Evolutionary conservation across 1,284 basidiomycete genomes (phyloP).

Genomic region (Grifola frondosa): DNA sequence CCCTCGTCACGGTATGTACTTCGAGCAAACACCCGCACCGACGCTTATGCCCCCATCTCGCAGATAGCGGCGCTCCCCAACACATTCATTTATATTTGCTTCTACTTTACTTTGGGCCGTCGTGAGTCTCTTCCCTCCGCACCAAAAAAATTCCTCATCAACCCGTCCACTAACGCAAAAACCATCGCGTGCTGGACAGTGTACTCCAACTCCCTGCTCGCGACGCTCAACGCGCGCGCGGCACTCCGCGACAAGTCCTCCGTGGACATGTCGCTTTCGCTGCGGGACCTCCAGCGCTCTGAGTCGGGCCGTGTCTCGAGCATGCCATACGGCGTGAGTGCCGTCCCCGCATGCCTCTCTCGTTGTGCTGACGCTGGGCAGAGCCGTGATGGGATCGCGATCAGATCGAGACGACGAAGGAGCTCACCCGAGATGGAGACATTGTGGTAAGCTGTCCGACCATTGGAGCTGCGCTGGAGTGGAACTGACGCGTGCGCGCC

Average conservation of each 20-base stretch:
- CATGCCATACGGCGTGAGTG: constrained; percentile 5
- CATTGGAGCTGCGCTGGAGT: too few relatives aligned
- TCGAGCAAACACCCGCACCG: background rate
- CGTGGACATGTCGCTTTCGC: constrained; percentile 47
- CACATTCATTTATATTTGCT: constrained; percentile 55
- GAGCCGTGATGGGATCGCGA: constrained; percentile 32
- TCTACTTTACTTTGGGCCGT: constrained; percentile 57
- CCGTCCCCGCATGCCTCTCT: background rate
- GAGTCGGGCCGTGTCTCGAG: constrained; percentile 8
- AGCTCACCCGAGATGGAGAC: constrained; percentile 34
- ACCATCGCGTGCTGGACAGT: constrained; percentile 31
- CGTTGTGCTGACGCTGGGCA: background rate
- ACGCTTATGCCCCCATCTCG: background rate
- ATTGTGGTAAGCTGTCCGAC: too few relatives aligned
- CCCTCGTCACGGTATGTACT: constrained; percentile 47
- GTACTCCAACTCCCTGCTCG: constrained; percentile 55
- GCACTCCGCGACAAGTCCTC: constrained; percentile 43
- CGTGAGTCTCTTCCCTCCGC: constrained; percentile 29
- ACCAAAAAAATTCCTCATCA: constrained; percentile 11
- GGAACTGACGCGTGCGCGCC: too few relatives aligned
- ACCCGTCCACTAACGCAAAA: constrained; percentile 3
- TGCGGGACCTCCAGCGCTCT: constrained; percentile 37
- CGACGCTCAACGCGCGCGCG: constrained; percentile 54
- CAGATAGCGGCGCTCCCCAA: constrained; percentile 48
- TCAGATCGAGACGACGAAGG: constrained; percentile 54